Evolutionary conservation across 495 filamentous ascomycete genomes (phyloP), one percentile per base, ranked within the genome.

Genomic region (Penicillium macrosclerotiorum): DNA sequence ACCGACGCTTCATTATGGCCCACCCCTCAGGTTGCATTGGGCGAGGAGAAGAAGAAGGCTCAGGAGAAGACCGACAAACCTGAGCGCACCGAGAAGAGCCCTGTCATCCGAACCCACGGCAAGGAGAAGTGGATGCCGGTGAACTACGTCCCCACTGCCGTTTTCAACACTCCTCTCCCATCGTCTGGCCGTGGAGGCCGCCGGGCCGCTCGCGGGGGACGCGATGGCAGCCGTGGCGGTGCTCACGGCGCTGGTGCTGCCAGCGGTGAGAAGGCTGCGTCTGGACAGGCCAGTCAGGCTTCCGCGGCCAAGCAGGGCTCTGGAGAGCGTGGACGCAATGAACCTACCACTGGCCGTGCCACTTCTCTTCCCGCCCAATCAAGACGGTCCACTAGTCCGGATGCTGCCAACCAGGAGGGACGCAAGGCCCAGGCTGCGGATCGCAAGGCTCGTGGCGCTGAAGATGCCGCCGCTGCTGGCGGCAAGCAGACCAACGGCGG

Each of bases 1-100:
- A 86, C 79, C 39, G 89, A 95, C 65, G 74, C 85, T 29, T 72
- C 78, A 22, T 82, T 82, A 22, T 98, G 93, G 93, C 93, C 93
- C 14, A 95, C 93, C 7, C 90, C 90, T 1, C 85, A 95, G 43
- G 83, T 77, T 33, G 88, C 86, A 3, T 76, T 86, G 24, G 82
- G 82, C 29, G 81, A 85, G 47, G 84, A 86, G 48, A 84, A 84
- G 69, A 88, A 82, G 54, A 87, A 88, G 57, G 46, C 69, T 5
- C 80, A 85, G 23, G 78, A 80, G 31, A 76, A 82, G 59, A 60
- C 61, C 3, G 86, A 89, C 23, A 90, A 84, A 57, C 67, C 79
- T 5, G 80, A 84, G 27, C 85, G 83, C 48, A 79, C 87, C 11
- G 82, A 86, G 29, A 79, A 80, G 61, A 79, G 52, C 54, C 67